phyloP scores from a whole-genome alignment of 352 stramenopile species.

The Phytopythium kandeliae region DNA sequence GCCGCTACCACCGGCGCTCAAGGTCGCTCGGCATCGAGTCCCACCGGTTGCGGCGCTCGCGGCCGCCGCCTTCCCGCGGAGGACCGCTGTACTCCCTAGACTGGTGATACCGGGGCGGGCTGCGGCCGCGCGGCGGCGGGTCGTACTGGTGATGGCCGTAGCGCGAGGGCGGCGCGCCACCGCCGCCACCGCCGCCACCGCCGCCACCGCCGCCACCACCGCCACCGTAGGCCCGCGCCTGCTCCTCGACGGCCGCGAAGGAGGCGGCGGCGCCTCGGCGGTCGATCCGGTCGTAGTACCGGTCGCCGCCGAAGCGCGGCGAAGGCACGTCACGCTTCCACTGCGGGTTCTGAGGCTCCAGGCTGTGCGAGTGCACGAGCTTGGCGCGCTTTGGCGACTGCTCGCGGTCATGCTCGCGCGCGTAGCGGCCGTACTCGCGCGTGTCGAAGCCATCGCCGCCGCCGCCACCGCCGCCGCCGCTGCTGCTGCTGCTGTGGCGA shows the following conservation, averaged over 20 bases:
- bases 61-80: neutral
- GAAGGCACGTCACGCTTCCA: conserved; percentile 24
- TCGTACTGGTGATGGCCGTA: conserved; percentile 24
- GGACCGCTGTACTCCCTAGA: conserved; percentile 1
- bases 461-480: too few relatives aligned
- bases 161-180: conserved; percentile 8
- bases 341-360: conserved; percentile 40
- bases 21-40: conserved; percentile 33
- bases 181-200: conserved; percentile 4
- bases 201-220: too few relatives aligned
- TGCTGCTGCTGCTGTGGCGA: conserved; percentile 36
- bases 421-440: conserved; percentile 18
- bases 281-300: conserved; percentile 6
- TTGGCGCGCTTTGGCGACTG: conserved; percentile 46
- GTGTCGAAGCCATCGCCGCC: conserved; percentile 13
- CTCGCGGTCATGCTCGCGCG: conserved; percentile 10
- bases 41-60: conserved; percentile 23
- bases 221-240: conserved; percentile 12
- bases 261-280: conserved; percentile 9
- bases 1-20: conserved; percentile 22
- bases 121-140: conserved; percentile 4
- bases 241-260: conserved; percentile 26
- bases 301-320: conserved; percentile 9
- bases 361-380: conserved; percentile 57
- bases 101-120: conserved; percentile 3